Percentiles rank a stretch among this genome's conserved stretches.
Evolutionary conservation across 371 early-diverging fungal species (phyloP).

Genomic region (Mortierella sp.): DNA sequence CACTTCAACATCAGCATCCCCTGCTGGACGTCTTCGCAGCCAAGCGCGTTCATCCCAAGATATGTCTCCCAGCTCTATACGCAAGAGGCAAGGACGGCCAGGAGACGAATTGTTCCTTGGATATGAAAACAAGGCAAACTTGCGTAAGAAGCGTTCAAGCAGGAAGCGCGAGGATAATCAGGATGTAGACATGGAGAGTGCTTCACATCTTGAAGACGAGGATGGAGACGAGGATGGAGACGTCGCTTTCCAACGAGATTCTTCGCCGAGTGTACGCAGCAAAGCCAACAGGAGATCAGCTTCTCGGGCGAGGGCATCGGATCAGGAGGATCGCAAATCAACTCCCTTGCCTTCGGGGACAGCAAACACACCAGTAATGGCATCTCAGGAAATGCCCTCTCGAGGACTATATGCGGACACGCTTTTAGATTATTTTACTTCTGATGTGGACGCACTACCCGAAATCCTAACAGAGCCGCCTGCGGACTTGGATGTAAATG

Average conservation of each 20-base stretch:
- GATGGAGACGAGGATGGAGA: conserved; percentile 17
- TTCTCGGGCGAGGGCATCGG: conserved; percentile 20
- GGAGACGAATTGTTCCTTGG: conserved; percentile 45
- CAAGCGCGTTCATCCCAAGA: conserved; percentile 9
- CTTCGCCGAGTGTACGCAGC: conserved; percentile 21
- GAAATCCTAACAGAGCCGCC: conserved; percentile 63
- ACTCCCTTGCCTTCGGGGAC: conserved; percentile 22
- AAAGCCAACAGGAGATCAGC: conserved; percentile 21
- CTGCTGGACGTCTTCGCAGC: conserved; percentile 12
- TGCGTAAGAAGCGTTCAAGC: conserved; percentile 6
- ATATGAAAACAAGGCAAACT: conserved; percentile 2
- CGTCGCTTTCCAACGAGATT: conserved; percentile 10
- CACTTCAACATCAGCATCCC: conserved; percentile 18
- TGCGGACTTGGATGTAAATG: conserved; percentile 81
- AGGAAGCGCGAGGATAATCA: background rate
- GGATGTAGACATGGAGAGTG: conserved; percentile 39
- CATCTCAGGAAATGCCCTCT: conserved; percentile 7
- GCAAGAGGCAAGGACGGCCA: conserved; percentile 28
- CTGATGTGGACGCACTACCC: conserved; percentile 65
- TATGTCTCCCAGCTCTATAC: conserved; percentile 20
- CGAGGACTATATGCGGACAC: conserved; percentile 53
- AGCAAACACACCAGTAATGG: background rate
- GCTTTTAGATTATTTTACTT: conserved; percentile 68
- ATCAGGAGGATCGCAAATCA: conserved; percentile 40
- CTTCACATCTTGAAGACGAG: conserved; percentile 22